phyloP scores from a whole-genome alignment of 2,329 filamentous ascomycete genomes.

The Epichloe gansuensis region DNA sequence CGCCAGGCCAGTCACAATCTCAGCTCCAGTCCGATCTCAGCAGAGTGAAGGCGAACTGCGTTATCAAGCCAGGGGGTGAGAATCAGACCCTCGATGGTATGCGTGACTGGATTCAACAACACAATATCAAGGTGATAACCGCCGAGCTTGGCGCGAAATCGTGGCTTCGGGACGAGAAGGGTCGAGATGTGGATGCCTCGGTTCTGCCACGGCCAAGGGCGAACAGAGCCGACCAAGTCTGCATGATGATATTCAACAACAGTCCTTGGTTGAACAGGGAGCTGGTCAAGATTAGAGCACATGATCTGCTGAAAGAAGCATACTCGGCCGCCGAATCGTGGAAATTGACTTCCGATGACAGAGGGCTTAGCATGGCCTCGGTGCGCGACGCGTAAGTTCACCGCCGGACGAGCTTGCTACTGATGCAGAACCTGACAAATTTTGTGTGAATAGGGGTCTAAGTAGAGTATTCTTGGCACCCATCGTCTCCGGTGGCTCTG shows the following conservation, averaged over 20 bases:
- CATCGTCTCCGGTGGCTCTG: neutral
- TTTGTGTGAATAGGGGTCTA: neutral
- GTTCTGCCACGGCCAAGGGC: neutral
- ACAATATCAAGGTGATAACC: neutral
- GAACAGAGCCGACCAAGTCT: constrained; percentile 4
- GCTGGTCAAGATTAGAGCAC: neutral
- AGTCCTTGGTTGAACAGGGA: constrained; percentile 3
- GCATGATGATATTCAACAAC: constrained; percentile 1
- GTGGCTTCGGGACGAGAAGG: neutral
- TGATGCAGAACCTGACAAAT: neutral
- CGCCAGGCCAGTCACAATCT: constrained; percentile 7
- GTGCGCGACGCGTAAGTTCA: constrained; percentile 4
- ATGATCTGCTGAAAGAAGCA: constrained; percentile 2
- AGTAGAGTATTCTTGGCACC: neutral
- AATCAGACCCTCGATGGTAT: neutral
- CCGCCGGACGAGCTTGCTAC: neutral
- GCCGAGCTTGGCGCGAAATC: neutral
- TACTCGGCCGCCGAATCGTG: constrained; percentile 1
- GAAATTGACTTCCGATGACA: constrained; percentile 1
- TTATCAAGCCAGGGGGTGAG: constrained; percentile 1
- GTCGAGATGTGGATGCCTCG: neutral
- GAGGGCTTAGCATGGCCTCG: constrained; percentile 3
- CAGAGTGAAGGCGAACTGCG: neutral
- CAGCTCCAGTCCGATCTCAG: constrained; percentile 10
- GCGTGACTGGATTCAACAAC: neutral